These are phyloP conservation scores for Chaetomium sp. DNA, from an alignment of 2,329 filamentous ascomycete species.

Conservation along the genomic window DNA sequence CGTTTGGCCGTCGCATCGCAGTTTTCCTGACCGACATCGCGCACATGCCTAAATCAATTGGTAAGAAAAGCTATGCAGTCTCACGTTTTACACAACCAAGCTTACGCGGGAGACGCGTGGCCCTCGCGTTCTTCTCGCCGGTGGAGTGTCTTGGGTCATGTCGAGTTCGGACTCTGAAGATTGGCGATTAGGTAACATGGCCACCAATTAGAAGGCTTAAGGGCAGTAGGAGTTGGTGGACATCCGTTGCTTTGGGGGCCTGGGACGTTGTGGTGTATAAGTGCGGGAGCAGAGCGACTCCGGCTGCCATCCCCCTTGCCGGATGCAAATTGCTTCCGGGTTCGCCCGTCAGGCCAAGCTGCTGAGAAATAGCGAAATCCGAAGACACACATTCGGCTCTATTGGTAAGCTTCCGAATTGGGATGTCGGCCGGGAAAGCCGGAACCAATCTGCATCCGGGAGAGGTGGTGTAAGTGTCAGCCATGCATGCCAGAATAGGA, in stretches of 20 bases:
- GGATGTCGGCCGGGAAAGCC: neutral
- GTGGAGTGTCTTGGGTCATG: neutral
- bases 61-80: neutral
- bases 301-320: neutral
- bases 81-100: neutral
- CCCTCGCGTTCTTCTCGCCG: neutral
- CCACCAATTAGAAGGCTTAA: neutral
- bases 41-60: constrained; percentile 15
- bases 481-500: neutral
- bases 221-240: neutral
- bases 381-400: neutral
- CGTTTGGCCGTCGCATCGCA: constrained; percentile 23
- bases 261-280: neutral
- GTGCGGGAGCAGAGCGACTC: neutral
- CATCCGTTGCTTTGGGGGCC: neutral
- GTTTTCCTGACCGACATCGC: constrained; percentile 21
- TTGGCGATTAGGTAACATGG: neutral
- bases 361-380: neutral
- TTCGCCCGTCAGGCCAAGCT: neutral
- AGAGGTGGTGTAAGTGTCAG: too few relatives aligned
- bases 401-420: neutral
- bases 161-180: neutral
- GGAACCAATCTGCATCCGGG: constrained; percentile 1
- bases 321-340: neutral
- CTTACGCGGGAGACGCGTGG: neutral